Percentiles rank a stretch among this genome's conserved stretches.
Conservation (phyloP, 2,329 filamentous ascomycete species). For the Aspergillus caelatus region DNA sequence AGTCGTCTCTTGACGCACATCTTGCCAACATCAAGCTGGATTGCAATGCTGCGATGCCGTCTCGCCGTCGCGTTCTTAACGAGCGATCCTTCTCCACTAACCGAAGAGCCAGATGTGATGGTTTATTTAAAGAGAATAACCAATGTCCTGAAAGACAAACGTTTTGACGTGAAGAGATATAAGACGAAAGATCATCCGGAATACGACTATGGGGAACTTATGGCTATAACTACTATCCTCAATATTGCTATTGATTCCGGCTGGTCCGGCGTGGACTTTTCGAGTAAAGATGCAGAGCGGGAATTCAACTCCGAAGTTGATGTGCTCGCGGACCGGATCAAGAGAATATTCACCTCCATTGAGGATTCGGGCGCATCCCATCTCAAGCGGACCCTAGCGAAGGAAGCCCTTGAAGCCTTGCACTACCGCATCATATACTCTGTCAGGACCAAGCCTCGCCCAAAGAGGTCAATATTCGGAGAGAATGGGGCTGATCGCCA, state of each 20-base stretch:
- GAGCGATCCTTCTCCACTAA: slow-evolving; percentile 29
- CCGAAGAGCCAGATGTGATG: slow-evolving; percentile 28
- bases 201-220: slow-evolving; percentile 68
- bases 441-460: slow-evolving; percentile 66
- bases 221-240: slow-evolving; percentile 67
- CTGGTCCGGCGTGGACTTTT: slow-evolving; percentile 34
- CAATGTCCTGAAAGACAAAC: slow-evolving; percentile 29
- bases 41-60: slow-evolving; percentile 44
- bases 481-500: slow-evolving; percentile 17
- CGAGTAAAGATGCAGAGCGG: slow-evolving; percentile 40
- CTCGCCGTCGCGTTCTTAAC: slow-evolving; percentile 43
- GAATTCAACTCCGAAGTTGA: slow-evolving; percentile 75
- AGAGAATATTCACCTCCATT: slow-evolving; percentile 62
- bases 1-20: slow-evolving; percentile 45
- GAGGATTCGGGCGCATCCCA: slow-evolving; percentile 73
- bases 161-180: slow-evolving; percentile 35
- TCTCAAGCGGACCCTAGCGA: slow-evolving; percentile 73
- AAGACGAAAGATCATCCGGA: slow-evolving; percentile 26
- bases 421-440: slow-evolving; percentile 71
- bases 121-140: slow-evolving; percentile 36
- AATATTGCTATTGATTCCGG: slow-evolving; percentile 75
- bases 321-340: slow-evolving; percentile 62
- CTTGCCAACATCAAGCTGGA: slow-evolving; percentile 37
- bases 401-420: slow-evolving; percentile 74
- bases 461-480: slow-evolving; percentile 51